A percentile compares a stretch with the other conserved stretches of the same genome.
These are phyloP conservation scores for Lithohypha guttulata DNA, from an alignment of 2,329 filamentous ascomycete species.

Conservation along the genomic window DNA sequence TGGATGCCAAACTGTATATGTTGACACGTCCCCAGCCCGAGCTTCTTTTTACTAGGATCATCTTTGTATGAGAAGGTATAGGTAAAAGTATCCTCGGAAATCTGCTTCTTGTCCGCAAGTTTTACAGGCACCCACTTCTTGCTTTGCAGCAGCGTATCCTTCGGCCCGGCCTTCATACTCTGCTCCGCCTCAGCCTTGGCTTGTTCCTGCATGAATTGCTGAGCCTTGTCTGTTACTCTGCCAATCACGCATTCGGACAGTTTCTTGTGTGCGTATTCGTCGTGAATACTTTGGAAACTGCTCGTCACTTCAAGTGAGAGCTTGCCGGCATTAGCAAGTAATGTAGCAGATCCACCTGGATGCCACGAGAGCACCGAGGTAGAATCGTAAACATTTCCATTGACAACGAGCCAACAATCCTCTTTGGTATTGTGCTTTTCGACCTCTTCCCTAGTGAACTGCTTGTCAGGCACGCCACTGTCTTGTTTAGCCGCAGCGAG, in stretches of 20 bases:
- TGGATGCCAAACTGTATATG: constrained; percentile 46
- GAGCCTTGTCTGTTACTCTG: constrained; percentile 39
- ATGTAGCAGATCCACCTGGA: constrained; percentile 26
- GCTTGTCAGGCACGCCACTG: constrained; percentile 36
- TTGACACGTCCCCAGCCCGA: constrained; percentile 42
- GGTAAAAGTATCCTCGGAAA: constrained; percentile 36
- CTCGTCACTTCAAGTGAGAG: constrained; percentile 40
- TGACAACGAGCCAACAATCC: constrained; percentile 45
- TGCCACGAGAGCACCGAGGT: constrained; percentile 33
- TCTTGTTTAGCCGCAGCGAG: constrained; percentile 37
- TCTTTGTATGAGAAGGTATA: constrained; percentile 34
- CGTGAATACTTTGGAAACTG: constrained; percentile 42
- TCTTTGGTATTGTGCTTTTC: constrained; percentile 40
- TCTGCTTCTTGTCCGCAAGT: constrained; percentile 27
- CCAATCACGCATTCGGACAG: constrained; percentile 40
- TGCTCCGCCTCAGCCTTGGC: constrained; percentile 33
- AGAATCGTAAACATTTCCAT: constrained; percentile 42
- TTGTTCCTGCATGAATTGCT: constrained; percentile 37
- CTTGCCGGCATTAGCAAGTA: constrained; percentile 41
- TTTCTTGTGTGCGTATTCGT: constrained; percentile 41
- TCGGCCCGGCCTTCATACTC: constrained; percentile 22
- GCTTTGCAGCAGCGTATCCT: constrained; percentile 29
- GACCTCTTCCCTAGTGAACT: constrained; percentile 44
- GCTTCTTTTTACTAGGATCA: constrained; percentile 24
- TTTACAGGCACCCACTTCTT: constrained; percentile 39